phyloP scores from a whole-genome alignment of 495 filamentous ascomycete genomes.

The Pseudomonodictys pantanalensis region DNA sequence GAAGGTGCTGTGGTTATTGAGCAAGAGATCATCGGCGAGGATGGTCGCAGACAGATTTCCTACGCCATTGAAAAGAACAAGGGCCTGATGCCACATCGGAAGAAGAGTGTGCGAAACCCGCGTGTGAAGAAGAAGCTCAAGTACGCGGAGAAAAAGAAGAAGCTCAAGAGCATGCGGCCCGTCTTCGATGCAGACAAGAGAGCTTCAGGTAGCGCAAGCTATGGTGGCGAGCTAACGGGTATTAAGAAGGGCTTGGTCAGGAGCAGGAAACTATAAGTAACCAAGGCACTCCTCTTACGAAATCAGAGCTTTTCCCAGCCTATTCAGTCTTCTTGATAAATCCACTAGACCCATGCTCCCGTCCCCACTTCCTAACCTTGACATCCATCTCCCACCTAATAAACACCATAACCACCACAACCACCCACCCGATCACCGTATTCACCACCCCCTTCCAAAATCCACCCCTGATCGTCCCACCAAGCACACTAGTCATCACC shows the following conservation, averaged over 20 bases:
- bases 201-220: constrained; percentile 67
- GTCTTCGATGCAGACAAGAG: constrained; percentile 81
- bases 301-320: no score
- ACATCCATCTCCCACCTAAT: constrained; percentile 14
- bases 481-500: neutral
- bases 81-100: constrained; percentile 81
- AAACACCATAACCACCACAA: neutral
- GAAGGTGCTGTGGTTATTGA: constrained; percentile 60
- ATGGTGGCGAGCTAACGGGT: constrained; percentile 89
- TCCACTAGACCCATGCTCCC: neutral
- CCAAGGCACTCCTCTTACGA: no score
- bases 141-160: constrained; percentile 93
- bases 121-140: constrained; percentile 96
- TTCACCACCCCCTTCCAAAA: neutral
- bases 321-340: neutral
- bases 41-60: constrained; percentile 81
- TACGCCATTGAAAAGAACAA: constrained; percentile 98
- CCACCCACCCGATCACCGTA: constrained; percentile 1
- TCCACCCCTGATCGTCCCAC: neutral
- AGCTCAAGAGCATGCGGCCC: constrained; percentile 76
- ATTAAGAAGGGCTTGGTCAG: constrained; percentile 92
- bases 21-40: constrained; percentile 60
- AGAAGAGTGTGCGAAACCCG: constrained; percentile 91
- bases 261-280: constrained; percentile 88
- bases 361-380: constrained; percentile 9